phyloP scores from a whole-genome alignment of 139 green algal species.

The Volvox africanus region DNA sequence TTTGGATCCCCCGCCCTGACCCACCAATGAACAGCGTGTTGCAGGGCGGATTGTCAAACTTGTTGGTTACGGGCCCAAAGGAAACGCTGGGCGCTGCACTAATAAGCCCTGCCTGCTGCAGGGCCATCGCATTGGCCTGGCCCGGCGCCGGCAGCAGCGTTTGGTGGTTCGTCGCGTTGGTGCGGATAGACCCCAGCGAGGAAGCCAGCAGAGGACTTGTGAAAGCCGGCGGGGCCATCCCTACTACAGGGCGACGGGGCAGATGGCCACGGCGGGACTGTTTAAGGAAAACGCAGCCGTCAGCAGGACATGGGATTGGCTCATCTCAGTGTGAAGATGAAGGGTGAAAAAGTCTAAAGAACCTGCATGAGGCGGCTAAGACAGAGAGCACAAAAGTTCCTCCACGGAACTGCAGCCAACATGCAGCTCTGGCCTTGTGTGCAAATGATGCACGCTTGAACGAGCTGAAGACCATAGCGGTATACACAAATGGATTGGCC shows the following conservation, averaged over 20 bases:
- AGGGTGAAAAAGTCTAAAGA: too few species aligned
- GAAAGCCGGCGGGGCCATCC: conserved; percentile 15
- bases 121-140: conserved; percentile 29
- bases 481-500: too few species aligned
- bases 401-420: too few species aligned
- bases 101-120: conserved; percentile 26
- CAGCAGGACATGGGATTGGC: too few species aligned
- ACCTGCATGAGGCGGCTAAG: too few species aligned
- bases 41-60: conserved; percentile 92
- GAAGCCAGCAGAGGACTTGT: conserved; percentile 33
- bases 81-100: not conserved
- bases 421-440: too few species aligned
- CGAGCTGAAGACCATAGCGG: too few species aligned
- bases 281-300: too few species aligned
- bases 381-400: too few species aligned
- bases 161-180: not conserved
- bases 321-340: too few species aligned
- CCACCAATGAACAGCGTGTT: conserved; percentile 94
- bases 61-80: conserved; percentile 83
- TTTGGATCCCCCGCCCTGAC: not conserved
- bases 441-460: too few species aligned
- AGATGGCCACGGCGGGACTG: not conserved
- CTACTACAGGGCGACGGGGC: not conserved
- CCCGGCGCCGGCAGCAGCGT: conserved; percentile 22
- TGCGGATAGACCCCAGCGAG: conserved; percentile 27